These are phyloP conservation scores for Verruconis gallopava DNA, from an alignment of 2,329 filamentous ascomycete species.

Conservation along the genomic window DNA sequence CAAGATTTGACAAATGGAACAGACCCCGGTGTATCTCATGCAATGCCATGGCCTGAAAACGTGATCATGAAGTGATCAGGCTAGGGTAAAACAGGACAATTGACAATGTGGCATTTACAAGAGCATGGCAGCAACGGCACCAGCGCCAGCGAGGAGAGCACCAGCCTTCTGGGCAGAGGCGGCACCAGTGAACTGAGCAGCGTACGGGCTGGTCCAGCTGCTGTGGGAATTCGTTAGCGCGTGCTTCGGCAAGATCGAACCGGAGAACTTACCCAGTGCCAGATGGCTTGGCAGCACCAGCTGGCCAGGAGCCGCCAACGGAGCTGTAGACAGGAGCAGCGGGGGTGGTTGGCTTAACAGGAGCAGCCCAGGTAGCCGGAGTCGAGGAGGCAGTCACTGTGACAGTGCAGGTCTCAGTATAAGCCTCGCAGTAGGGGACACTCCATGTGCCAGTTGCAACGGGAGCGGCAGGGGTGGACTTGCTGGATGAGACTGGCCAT, in stretches of 20 bases:
- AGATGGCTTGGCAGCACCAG: neutral
- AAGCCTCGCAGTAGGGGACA: neutral
- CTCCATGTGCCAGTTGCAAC: neutral
- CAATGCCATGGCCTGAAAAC: conserved; percentile 7
- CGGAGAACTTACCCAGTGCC: conserved; percentile 6
- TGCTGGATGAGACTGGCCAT: neutral
- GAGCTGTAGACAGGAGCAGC: conserved; percentile 1
- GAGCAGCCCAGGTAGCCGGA: neutral
- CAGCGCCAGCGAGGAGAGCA: conserved; percentile 4
- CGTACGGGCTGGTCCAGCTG: neutral
- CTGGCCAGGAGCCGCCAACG: neutral
- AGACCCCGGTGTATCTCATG: neutral
- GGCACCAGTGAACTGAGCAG: conserved; percentile 6
- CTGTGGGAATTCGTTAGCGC: neutral
- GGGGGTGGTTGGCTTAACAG: conserved; percentile 5
- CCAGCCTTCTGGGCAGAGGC: conserved; percentile 4
- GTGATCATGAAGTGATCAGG: conserved; percentile 7
- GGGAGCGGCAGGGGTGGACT: neutral
- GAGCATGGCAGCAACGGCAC: conserved; percentile 8
- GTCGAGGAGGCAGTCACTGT: conserved; percentile 5
- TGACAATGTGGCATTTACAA: conserved; percentile 7
- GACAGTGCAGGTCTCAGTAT: conserved; percentile 5
- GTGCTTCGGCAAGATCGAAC: neutral
- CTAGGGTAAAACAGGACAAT: neutral
- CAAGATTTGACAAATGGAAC: conserved; percentile 1